Evolutionary conservation across 768 basidiomycete genomes (phyloP).

Genomic region (Dacryopinax spathularia): DNA sequence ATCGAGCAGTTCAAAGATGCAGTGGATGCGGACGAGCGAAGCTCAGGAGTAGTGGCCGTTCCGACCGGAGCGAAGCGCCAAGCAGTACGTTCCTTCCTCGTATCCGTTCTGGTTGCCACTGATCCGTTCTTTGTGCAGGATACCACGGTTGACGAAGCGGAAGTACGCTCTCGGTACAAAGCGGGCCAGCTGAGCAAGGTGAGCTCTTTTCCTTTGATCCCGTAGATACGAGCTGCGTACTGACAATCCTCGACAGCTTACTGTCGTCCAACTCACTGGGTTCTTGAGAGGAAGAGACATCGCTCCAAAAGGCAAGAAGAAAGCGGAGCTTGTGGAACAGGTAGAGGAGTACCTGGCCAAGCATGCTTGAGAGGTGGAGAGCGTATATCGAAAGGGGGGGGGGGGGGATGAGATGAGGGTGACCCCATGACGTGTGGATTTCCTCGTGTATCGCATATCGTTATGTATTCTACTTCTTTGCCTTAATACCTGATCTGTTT

Average conservation of each 20-base stretch:
- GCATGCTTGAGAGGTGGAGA: constrained; percentile 14
- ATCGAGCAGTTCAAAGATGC: constrained; percentile 58
- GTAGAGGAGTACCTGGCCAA: constrained; percentile 47
- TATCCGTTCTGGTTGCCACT: constrained; percentile 5
- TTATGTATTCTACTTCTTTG: too few species aligned
- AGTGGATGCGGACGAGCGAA: constrained; percentile 54
- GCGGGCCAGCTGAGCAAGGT: constrained; percentile 54
- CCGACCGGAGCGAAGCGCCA: constrained; percentile 54
- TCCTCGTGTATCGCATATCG: too few species aligned
- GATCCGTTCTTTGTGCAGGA: constrained; percentile 35
- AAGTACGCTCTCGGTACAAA: constrained; percentile 54
- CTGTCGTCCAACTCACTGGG: constrained; percentile 71
- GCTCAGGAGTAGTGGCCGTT: constrained; percentile 28
- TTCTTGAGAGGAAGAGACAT: constrained; percentile 53
- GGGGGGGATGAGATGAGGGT: too few species aligned
- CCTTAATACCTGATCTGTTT: too few species aligned
- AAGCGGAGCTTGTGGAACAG: constrained; percentile 55
- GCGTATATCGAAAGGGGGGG: too few species aligned
- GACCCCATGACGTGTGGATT: too few species aligned
- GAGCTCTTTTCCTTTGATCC: constrained; percentile 14
- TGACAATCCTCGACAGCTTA: constrained; percentile 34
- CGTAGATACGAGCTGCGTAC: constrained; percentile 10
- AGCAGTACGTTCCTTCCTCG: constrained; percentile 35
- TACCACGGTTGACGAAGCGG: constrained; percentile 50
- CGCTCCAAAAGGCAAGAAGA: constrained; percentile 48